Evolutionary conservation across 2,329 filamentous ascomycete genomes (phyloP).

Genomic region (Pseudogymnoascus sp.): DNA sequence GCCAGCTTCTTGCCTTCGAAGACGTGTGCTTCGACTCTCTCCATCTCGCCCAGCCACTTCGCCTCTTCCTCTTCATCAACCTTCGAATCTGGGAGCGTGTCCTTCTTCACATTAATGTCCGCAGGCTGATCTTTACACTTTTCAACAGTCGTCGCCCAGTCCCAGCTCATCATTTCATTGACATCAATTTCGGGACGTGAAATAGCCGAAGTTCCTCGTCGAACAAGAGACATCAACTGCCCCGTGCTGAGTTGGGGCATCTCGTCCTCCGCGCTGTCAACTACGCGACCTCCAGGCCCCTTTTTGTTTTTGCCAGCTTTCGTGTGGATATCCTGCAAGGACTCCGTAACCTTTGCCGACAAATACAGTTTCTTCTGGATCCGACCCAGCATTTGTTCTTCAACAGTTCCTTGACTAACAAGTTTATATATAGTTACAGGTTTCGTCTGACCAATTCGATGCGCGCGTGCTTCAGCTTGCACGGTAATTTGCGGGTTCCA

Average conservation of each 20-base stretch:
- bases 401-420: conserved; percentile 76
- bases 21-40: conserved; percentile 47
- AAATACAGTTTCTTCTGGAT: conserved; percentile 51
- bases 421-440: conserved; percentile 94
- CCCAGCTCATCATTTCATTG: conserved; percentile 48
- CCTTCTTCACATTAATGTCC: conserved; percentile 32
- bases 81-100: conserved; percentile 23
- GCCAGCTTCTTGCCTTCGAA: conserved; percentile 47
- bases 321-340: conserved; percentile 45
- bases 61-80: conserved; percentile 40
- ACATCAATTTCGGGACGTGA: conserved; percentile 44
- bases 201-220: conserved; percentile 45
- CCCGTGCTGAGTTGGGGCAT: conserved; percentile 42
- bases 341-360: conserved; percentile 50
- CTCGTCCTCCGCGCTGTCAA: conserved; percentile 32
- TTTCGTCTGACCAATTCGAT: conserved; percentile 91
- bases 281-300: conserved; percentile 11
- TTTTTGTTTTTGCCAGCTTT: conserved; percentile 26
- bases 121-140: conserved; percentile 45
- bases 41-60: conserved; percentile 47
- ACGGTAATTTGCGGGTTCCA: conserved; percentile 98
- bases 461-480: conserved; percentile 84
- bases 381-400: conserved; percentile 67
- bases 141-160: conserved; percentile 43
- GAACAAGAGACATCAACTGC: conserved; percentile 45